These are phyloP conservation scores for Dillenia suffruticosa DNA, from an alignment of 164 flowering plant genomes.

Conservation along the genomic window DNA sequence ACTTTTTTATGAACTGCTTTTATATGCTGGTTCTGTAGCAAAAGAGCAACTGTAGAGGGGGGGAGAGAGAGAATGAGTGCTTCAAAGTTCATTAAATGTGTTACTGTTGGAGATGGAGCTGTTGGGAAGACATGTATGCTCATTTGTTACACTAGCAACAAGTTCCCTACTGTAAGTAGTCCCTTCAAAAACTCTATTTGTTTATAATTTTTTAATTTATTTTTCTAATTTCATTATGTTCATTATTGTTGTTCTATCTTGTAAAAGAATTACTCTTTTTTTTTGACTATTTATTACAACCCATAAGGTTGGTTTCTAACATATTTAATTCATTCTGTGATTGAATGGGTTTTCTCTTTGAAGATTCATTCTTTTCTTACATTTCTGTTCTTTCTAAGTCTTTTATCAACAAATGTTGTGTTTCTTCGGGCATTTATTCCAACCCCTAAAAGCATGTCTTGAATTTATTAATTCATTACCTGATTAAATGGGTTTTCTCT, in stretches of 20 bases:
- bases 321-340: too few species aligned
- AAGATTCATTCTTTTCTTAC: too few species aligned
- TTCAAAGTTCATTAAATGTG: slow-evolving; percentile 96
- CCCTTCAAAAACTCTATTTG: slow-evolving; percentile 1
- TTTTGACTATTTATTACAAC: too few species aligned
- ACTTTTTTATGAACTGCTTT: not conserved
- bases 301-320: too few species aligned
- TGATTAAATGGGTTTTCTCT: too few species aligned
- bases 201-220: not conserved
- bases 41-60: not conserved
- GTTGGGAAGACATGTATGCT: slow-evolving; percentile 98
- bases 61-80: slow-evolving; percentile 61
- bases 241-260: slow-evolving; percentile 3
- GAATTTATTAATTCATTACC: too few species aligned
- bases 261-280: too few species aligned
- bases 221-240: not conserved
- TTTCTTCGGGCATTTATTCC: too few species aligned
- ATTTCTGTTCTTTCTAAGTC: too few species aligned
- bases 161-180: slow-evolving; percentile 82
- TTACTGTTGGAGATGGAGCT: slow-evolving; percentile 98
- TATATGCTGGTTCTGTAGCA: slow-evolving; percentile 4
- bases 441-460: too few species aligned
- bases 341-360: too few species aligned
- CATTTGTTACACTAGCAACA: slow-evolving; percentile 96
- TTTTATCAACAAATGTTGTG: too few species aligned